phyloP scores from a whole-genome alignment of 108 stramenopile species.

The Aurantiochytrium sp. region DNA sequence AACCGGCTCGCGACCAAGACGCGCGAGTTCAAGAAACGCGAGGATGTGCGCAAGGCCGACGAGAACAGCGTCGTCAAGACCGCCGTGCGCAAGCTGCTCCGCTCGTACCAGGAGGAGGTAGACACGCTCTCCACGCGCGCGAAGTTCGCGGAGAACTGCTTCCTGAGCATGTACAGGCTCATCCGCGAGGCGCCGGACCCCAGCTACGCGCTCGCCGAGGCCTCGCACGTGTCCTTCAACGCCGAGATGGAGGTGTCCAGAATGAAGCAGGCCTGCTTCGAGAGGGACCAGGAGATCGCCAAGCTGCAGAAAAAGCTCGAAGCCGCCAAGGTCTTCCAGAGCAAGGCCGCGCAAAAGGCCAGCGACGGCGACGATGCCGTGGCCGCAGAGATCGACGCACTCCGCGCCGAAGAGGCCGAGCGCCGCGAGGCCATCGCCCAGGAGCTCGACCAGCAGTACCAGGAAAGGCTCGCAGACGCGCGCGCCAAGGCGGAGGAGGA shows the following conservation, averaged over 20 bases:
- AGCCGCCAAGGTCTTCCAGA: background rate
- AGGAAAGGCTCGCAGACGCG: background rate
- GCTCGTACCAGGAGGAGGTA: conserved; percentile 17
- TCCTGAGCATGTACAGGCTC: background rate
- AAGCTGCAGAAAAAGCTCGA: conserved; percentile 1
- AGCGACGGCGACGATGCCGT: background rate
- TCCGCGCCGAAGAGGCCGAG: background rate
- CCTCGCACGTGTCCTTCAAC: background rate
- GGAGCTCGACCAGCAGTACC: background rate
- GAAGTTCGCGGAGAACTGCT: conserved; percentile 22
- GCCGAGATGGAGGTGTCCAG: background rate
- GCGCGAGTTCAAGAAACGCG: conserved; percentile 29
- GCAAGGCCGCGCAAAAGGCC: background rate
- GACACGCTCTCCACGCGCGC: background rate
- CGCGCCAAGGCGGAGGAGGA: conserved; percentile 28
- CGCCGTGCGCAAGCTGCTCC: background rate
- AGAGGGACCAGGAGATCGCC: background rate
- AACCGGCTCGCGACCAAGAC: background rate
- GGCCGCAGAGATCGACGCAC: background rate
- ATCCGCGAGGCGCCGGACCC: conserved; percentile 16
- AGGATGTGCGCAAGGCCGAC: background rate
- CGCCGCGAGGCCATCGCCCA: background rate
- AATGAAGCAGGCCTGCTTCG: background rate
- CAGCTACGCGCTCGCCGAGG: conserved; percentile 16
- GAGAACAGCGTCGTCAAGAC: background rate